phyloP scores from a whole-genome alignment of 2,329 filamentous ascomycete species.

The Penicillium olsonii region DNA sequence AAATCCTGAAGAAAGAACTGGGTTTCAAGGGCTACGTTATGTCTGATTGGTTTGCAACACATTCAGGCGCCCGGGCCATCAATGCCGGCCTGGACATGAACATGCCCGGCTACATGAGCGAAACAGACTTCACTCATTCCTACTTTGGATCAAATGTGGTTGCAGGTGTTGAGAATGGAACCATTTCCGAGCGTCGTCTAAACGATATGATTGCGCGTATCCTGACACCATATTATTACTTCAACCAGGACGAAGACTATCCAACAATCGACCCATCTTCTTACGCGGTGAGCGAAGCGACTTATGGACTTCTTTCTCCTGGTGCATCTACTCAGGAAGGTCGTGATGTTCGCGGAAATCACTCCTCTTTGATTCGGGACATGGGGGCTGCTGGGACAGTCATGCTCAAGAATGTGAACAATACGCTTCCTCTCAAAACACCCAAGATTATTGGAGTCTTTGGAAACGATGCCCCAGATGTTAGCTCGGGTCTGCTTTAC shows the following conservation, averaged over 20 bases:
- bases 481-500: conserved; percentile 1
- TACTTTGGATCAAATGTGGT: conserved; percentile 44
- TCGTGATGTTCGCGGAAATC: no score
- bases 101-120: no score
- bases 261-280: no score
- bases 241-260: conserved; percentile 25
- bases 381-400: no score
- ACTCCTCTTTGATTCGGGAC: conserved; percentile 49
- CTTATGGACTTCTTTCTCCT: no score
- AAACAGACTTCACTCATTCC: no score
- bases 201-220: conserved; percentile 66
- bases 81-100: conserved; percentile 31
- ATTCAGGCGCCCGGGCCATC: conserved; percentile 21
- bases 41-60: no score
- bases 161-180: conserved; percentile 62
- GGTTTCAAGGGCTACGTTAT: no score
- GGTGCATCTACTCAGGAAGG: no score
- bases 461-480: conserved; percentile 27
- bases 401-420: conserved; percentile 58
- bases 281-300: no score
- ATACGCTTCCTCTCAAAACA: conserved; percentile 49
- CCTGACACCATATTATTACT: conserved; percentile 50
- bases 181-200: conserved; percentile 54
- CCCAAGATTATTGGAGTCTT: conserved; percentile 28
- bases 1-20: no score